Conservation (phyloP, 441 rosid species). For the Geranium incanum region DNA sequence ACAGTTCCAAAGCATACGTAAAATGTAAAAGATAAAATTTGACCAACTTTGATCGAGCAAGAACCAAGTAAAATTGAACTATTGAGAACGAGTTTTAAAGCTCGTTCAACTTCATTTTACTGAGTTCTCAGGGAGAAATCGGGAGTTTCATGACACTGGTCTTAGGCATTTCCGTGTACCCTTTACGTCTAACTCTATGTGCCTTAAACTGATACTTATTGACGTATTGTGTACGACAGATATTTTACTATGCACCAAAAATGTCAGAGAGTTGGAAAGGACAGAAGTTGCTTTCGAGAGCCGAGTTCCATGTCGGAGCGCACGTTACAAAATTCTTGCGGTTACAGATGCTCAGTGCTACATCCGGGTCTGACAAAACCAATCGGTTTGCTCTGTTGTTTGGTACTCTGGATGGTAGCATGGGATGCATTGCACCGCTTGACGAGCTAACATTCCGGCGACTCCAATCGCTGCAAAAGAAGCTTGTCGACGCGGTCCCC, state of each 20-base stretch:
- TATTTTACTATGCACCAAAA: conserved; percentile 94
- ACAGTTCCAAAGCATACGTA: too few relatives aligned
- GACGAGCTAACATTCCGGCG: conserved; percentile 94
- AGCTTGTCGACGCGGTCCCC: conserved; percentile 85
- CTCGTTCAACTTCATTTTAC: too few relatives aligned
- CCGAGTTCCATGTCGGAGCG: conserved; percentile 91
- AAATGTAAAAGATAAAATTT: too few relatives aligned
- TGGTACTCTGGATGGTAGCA: conserved; percentile 90
- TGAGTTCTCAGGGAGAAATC: too few relatives aligned
- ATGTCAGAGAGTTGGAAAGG: conserved; percentile 99
- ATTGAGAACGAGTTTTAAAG: too few relatives aligned
- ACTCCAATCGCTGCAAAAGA: conserved; percentile 81
- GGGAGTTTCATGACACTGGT: too few relatives aligned
- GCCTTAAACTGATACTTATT: neutral
- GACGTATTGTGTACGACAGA: conserved; percentile 31
- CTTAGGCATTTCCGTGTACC: too few relatives aligned
- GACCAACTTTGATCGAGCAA: too few relatives aligned
- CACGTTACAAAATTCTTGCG: conserved; percentile 85
- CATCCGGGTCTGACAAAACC: conserved; percentile 69
- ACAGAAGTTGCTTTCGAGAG: conserved; percentile 89
- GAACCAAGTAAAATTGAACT: too few relatives aligned
- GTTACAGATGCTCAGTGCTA: conserved; percentile 73
- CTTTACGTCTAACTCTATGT: too few relatives aligned
- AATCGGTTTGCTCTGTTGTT: conserved; percentile 84
- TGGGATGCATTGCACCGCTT: conserved; percentile 92